phyloP scores from a whole-genome alignment of 106 monocot species.

The Narthecium ossifragum region DNA sequence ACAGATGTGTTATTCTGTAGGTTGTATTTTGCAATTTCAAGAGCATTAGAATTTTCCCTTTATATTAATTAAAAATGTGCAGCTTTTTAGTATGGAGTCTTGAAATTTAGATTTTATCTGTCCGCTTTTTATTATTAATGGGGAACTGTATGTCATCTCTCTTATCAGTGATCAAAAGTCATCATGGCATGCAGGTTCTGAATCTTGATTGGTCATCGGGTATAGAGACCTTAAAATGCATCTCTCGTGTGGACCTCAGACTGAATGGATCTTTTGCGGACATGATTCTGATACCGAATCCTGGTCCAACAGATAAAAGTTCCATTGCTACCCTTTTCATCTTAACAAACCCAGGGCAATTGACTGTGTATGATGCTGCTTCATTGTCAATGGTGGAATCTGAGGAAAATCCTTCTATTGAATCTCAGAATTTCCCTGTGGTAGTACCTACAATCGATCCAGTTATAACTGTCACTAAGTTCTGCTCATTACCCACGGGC shows the following conservation, averaged over 20 bases:
- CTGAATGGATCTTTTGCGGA: constrained; percentile 96
- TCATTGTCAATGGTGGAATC: constrained; percentile 34
- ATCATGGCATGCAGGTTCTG: constrained; percentile 81
- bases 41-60: too few species aligned
- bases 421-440: constrained; percentile 63
- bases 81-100: too few species aligned
- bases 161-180: too few species aligned
- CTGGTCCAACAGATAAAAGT: constrained; percentile 34
- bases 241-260: constrained; percentile 58
- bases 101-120: too few species aligned
- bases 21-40: too few species aligned
- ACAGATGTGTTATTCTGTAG: too few species aligned
- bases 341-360: constrained; percentile 87
- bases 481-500: constrained; percentile 33
- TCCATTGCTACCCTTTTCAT: constrained; percentile 68
- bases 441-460: constrained; percentile 77
- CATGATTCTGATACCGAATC: constrained; percentile 79
- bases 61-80: too few species aligned
- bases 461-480: constrained; percentile 57
- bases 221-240: constrained; percentile 50
- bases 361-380: constrained; percentile 81
- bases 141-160: too few species aligned
- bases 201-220: constrained; percentile 63
- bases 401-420: constrained; percentile 26
- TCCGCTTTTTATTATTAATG: too few species aligned